Base-by-base conservation (phyloP, 1,284 basidiomycete genomes). In the Tetrapyrgos nigripes region DNA sequence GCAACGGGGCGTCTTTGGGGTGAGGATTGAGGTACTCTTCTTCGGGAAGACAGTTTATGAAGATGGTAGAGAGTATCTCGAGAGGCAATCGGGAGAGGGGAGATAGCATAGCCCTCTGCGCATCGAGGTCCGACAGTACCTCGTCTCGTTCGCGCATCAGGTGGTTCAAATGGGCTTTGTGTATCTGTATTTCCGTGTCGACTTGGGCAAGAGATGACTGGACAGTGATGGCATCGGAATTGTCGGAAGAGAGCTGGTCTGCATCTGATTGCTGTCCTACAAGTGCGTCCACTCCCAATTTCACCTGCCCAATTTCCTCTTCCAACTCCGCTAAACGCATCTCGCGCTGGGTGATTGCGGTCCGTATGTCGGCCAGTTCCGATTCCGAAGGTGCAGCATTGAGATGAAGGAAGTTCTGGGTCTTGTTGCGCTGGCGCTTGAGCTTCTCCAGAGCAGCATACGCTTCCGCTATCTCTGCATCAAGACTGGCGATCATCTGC, bases 41-140 rank as follows among this genome's bases (percentile, higher is more conserved):
- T 13, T 57, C 43, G 14, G 61, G 54, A n/a, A 62, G 50, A 33
- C 57, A 59, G 10, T 47, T 37, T 1, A 54, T 26, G 37, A 62
- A 62, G 23, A 62, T 59, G 54, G 56, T 50, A 45, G 50, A 53
- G 14, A 62, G 27, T n/a, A 62, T 52, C 24, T 62, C 61, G 4
- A 57, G 17, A 4, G 61, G 61, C 37, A 62, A 29, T 8, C 58
- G 53, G 11, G 54, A 50, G 19, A 59, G 54, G 24, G 61, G 61
- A 19, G 61, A 59, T 14, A 62, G 23, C 27, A 53, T 10, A 9
- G 37, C 40, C 11, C 33, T 53, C 24, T 57, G 47, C 10, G 31
- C 46, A 14, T 57, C 55, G 17, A 61, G 14, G 11, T 45, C 46
- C 8, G 27, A 24, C 33, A 40, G 43, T 9, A 54, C 45, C 1